phyloP scores from a whole-genome alignment of 768 basidiomycete genomes.

The Megacollybia marginata region DNA sequence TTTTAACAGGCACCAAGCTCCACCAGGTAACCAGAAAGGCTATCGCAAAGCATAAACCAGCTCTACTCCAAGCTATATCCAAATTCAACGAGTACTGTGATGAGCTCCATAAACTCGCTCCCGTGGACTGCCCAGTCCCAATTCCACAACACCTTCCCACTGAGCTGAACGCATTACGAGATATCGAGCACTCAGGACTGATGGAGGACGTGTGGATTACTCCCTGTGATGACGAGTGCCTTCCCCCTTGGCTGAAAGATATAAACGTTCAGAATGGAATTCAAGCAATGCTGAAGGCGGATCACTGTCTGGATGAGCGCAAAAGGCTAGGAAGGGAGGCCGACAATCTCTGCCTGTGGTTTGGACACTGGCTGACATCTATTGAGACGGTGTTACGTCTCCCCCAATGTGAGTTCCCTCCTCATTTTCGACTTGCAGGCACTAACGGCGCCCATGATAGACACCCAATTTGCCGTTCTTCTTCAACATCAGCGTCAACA shows the following conservation, averaged over 20 bases:
- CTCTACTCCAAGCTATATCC: too few species aligned
- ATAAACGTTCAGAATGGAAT: neutral
- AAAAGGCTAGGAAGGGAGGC: slow-evolving; percentile 17
- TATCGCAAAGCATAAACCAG: too few species aligned
- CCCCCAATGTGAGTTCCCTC: neutral
- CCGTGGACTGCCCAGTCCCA: too few species aligned
- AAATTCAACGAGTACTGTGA: too few species aligned
- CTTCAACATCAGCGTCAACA: slow-evolving; percentile 6
- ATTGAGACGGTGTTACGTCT: slow-evolving; percentile 5
- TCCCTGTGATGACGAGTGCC: neutral
- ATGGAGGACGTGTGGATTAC: neutral
- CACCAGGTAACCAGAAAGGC: too few species aligned
- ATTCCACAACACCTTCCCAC: too few species aligned
- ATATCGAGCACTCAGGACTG: too few species aligned
- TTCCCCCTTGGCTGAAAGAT: neutral
- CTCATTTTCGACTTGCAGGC: neutral
- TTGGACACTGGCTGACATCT: slow-evolving; percentile 17
- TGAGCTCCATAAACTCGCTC: too few species aligned
- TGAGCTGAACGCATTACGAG: too few species aligned
- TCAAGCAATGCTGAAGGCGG: slow-evolving; percentile 12
- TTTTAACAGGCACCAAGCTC: too few species aligned
- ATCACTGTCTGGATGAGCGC: slow-evolving; percentile 24
- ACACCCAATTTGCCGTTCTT: neutral
- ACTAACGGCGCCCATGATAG: neutral
- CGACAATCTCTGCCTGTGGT: slow-evolving; percentile 29